Evolutionary conservation across 2,329 filamentous ascomycete species (phyloP), one percentile per base, ranked within the genome.

Genomic region (Pseudocercospora vitis): DNA sequence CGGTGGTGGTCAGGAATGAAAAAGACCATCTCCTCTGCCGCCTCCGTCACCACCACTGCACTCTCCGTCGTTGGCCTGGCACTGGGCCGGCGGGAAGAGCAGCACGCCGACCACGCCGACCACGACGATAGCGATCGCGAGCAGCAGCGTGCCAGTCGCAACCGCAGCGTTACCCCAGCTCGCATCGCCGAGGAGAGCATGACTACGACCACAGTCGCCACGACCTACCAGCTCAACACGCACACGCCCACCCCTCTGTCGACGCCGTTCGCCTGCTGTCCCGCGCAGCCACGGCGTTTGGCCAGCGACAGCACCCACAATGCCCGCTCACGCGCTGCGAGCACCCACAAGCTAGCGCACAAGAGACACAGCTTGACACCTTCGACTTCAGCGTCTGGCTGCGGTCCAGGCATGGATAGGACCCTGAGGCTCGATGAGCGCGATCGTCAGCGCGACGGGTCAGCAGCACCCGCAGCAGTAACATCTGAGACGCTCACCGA

Each of bases 31-130:
- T 55, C 56, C 14, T 58, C 58, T 68, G 77, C 85, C 64, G 83
- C 80, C 80, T 83, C 82, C 65, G 74, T 82, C 69, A 81, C 81
- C 74, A 83, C 81, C 66, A 74, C 84, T 71, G 81, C 80, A 68
- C 76, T 83, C 61, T 82, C 82, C 61, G 77, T 79, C 52, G 74
- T 81, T 53, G 82, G 83, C 57, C 74, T 68, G 44, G 59, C 59
- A 31, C 52, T 68, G 26, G 63, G 59, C 48, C 57, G 56, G 31
- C 50, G 51, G 32, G 58, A 63, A 26, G 18, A 56, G 37, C 33
- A 55, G 23, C 42, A 31, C 42, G 23, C 9, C n/a, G 23, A 45
- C 24, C 14, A 23, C 12, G 3, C 14, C 35, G 32, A 50, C 37
- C 16, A 74, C 32, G 45, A 72, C 65, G 62, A 67, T 56, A 63